These are phyloP conservation scores for Thalassiosira profunda DNA, from an alignment of 108 stramenopile species.

Conservation along the genomic window DNA sequence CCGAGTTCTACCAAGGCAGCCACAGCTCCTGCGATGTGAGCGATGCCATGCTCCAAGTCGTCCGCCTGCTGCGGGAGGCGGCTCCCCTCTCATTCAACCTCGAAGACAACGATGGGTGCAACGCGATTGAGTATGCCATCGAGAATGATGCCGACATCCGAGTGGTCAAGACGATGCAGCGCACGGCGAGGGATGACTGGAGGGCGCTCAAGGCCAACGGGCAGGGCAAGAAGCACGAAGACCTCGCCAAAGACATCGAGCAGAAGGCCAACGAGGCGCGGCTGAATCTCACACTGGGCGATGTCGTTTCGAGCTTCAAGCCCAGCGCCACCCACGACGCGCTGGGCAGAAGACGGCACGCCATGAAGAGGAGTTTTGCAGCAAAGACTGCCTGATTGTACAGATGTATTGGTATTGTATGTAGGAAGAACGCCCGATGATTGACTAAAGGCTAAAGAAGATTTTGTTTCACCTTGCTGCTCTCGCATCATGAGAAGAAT, in stretches of 20 bases:
- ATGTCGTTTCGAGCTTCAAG: not conserved
- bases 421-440: not conserved
- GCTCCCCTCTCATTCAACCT: slow-evolving; percentile 42
- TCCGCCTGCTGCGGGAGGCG: slow-evolving; percentile 19
- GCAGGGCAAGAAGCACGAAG: slow-evolving; percentile 31
- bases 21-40: slow-evolving; percentile 1
- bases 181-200: slow-evolving; percentile 49
- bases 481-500: slow-evolving; percentile 21
- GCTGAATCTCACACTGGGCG: slow-evolving; percentile 1
- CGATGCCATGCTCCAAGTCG: slow-evolving; percentile 37
- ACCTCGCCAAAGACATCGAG: slow-evolving; percentile 10
- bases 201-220: slow-evolving; percentile 22
- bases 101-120: slow-evolving; percentile 42
- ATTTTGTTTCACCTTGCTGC: not conserved
- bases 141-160: slow-evolving; percentile 38
- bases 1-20: slow-evolving; percentile 29
- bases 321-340: not conserved
- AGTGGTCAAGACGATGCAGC: slow-evolving; percentile 47
- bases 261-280: slow-evolving; percentile 20
- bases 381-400: slow-evolving; percentile 10
- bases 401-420: not conserved
- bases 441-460: not conserved
- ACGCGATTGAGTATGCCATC: slow-evolving; percentile 46
- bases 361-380: slow-evolving; percentile 13
- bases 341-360: not conserved